Conservation (phyloP, 2,329 filamentous ascomycete genomes). For the Hymenoscyphus albidus region DNA sequence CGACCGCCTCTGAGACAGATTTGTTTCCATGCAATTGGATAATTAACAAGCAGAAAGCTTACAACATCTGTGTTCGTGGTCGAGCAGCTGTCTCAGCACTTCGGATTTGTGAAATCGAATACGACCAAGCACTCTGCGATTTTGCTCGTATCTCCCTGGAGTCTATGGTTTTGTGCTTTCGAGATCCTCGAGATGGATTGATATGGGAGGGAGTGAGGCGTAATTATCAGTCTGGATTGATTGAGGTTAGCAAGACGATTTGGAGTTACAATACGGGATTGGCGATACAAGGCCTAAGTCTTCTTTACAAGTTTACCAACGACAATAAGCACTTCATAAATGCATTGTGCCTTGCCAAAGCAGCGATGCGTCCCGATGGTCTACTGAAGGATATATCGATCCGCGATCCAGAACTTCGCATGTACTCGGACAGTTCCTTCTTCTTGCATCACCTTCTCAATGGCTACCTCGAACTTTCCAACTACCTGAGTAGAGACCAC, state of each 20-base stretch:
- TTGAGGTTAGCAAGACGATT: conserved; percentile 21
- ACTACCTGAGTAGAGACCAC: conserved; percentile 7
- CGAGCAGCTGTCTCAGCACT: conserved; percentile 22
- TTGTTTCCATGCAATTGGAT: conserved; percentile 22
- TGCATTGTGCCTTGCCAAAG: conserved; percentile 19
- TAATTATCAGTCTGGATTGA: conserved; percentile 14
- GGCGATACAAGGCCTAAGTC: conserved; percentile 21
- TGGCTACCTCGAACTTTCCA: conserved; percentile 19
- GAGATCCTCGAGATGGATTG: conserved; percentile 22
- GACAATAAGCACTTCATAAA: conserved; percentile 12
- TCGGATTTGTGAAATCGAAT: conserved; percentile 18
- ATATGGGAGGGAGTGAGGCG: conserved; percentile 23
- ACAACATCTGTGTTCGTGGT: conserved; percentile 22
- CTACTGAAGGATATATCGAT: conserved; percentile 19
- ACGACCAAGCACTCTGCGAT: conserved; percentile 5
- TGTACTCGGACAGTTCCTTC: conserved; percentile 25
- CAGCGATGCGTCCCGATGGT: conserved; percentile 16
- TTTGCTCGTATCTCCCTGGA: conserved; percentile 18
- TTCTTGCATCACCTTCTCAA: conserved; percentile 26
- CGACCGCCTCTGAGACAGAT: conserved; percentile 17
- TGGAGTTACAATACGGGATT: conserved; percentile 27
- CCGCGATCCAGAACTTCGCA: conserved; percentile 9
- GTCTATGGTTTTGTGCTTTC: conserved; percentile 14
- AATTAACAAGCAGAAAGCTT: conserved; percentile 17
- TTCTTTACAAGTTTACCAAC: conserved; percentile 16